Evolutionary conservation across 2,329 filamentous ascomycete genomes (phyloP).

Genomic region (Biscogniauxia mediterranea): DNA sequence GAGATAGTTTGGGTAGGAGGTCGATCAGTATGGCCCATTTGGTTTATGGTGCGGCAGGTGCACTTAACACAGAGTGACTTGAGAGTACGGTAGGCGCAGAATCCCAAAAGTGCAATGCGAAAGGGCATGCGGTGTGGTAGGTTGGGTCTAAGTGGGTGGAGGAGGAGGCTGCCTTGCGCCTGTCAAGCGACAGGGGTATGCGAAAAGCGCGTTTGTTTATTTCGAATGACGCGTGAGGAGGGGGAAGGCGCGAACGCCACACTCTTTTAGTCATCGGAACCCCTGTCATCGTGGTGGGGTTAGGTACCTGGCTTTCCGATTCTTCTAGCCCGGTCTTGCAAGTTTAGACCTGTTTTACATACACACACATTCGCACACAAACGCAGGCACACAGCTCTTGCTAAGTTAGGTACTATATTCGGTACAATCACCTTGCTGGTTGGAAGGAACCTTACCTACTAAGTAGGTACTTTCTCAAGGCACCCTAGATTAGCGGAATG

Average conservation of each 20-base stretch:
- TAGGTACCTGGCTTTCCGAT: not conserved
- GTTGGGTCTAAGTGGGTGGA: slow-evolving; percentile 9
- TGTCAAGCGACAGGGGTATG: slow-evolving; percentile 11
- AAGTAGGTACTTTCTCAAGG: no score
- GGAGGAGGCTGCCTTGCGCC: slow-evolving; percentile 3
- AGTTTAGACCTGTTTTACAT: not conserved
- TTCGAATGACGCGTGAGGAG: slow-evolving; percentile 19
- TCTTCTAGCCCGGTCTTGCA: not conserved
- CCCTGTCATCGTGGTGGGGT: not conserved
- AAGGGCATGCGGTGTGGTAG: slow-evolving; percentile 6
- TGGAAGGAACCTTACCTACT: no score
- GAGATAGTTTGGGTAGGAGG: slow-evolving; percentile 18
- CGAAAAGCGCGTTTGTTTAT: slow-evolving; percentile 25
- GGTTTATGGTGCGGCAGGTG: not conserved
- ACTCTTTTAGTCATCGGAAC: not conserved
- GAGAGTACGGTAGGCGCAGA: not conserved
- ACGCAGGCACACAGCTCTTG: not conserved
- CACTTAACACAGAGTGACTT: not conserved
- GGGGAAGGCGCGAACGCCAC: slow-evolving; percentile 17
- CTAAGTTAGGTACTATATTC: no score
- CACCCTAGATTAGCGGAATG: no score
- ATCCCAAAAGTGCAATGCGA: not conserved
- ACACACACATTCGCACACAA: not conserved
- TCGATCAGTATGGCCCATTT: slow-evolving; percentile 13
- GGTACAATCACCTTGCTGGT: no score